Evolutionary conservation across 2,329 filamentous ascomycete species (phyloP).

Genomic region (Gremmenia infestans): DNA sequence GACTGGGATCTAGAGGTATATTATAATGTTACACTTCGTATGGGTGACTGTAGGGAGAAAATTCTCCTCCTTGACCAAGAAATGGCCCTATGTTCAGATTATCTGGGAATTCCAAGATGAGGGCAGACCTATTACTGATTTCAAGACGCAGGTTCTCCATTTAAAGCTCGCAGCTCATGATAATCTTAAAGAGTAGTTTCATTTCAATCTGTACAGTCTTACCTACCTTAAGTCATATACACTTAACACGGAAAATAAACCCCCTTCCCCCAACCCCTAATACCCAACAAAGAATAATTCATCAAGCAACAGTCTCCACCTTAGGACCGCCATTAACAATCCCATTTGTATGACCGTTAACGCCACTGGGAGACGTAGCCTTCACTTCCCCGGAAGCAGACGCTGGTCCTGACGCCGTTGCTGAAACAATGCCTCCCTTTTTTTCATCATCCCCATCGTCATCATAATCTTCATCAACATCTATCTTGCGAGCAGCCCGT

Average conservation of each 20-base stretch:
- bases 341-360: conserved; percentile 31
- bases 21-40: no score
- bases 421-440: conserved; percentile 48
- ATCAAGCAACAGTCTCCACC: conserved; percentile 22
- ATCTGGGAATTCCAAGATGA: no score
- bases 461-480: conserved; percentile 96
- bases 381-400: conserved; percentile 43
- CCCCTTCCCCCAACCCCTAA: neutral
- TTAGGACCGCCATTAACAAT: conserved; percentile 29
- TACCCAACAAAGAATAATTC: neutral
- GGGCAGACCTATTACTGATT: no score
- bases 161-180: no score
- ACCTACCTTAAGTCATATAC: neutral
- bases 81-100: no score
- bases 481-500: conserved; percentile 85
- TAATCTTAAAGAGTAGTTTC: no score
- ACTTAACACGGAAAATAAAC: neutral
- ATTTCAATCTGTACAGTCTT: no score
- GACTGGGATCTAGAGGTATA: no score
- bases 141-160: no score
- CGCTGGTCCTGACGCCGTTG: conserved; percentile 41
- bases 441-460: conserved; percentile 87
- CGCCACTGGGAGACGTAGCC: conserved; percentile 42
- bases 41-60: no score
- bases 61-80: no score